Evolutionary conservation across 805 yeast species (phyloP), one percentile per base, ranked within the genome.

Genomic region (Metschnikowia similis): DNA sequence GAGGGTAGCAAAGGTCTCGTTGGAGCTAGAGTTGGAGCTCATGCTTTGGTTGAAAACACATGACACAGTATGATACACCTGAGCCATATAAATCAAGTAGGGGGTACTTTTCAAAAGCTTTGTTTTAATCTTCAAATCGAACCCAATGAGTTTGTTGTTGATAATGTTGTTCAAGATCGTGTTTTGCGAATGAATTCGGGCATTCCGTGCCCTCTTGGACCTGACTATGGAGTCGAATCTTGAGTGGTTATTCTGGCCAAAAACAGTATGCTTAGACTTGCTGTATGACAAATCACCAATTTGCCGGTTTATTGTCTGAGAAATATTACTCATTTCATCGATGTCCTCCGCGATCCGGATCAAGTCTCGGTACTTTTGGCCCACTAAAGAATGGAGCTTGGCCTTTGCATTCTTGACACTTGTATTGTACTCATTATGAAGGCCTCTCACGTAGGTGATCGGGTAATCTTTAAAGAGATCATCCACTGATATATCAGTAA

Each of bases 311-410:
- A 66, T 54, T 1, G 27, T 40, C 7, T 53, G 52, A 8, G 72
- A 59, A 16, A 56, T 44, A 1, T 48, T 37, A 52, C 64, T 61
- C 68, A 71, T 70, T 9, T 50, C 56, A 34, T 66, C 69, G 28
- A 73, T 72, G 48, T 70, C 74, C 50, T 72, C 76, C n/a, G 77
- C 74, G 11, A 73, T 72, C 41, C 66, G 62, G 41, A 73, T 71
- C 57, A 73, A 64, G 56, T 72, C 76, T 41, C 78, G 59, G 59
- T 73, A 73, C 47, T 73, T 73, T 30, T 53, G 55, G 6, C 76
- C 74, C 17, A 73, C 77, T 42, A 73, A 61, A 4, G 55, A 48
- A 49, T 72, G 76, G 13, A 73, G 57, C 38, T 71, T 68, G 9
- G 56, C 34, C 49, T 66, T 66, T 49, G 75, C 70, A 11, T 53